Percentiles rank a stretch among this genome's conserved stretches.
Conservation (phyloP, 2,329 filamentous ascomycete species). For the Chaetomium sp. region DNA sequence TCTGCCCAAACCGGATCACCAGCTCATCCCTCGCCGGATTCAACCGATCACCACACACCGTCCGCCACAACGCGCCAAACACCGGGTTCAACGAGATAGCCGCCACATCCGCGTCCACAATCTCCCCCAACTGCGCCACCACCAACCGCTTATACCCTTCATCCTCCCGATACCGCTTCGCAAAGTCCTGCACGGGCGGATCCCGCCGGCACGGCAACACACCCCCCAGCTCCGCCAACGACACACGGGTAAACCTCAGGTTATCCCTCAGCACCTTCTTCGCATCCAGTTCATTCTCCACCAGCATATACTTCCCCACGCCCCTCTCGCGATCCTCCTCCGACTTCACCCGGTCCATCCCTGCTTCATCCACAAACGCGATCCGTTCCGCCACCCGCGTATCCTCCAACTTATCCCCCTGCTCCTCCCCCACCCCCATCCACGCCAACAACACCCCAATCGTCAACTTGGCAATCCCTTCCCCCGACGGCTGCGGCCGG, state of each 20-base stretch:
- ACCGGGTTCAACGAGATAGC: slow-evolving; percentile 43
- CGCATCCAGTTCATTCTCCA: neutral
- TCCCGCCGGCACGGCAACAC: slow-evolving; percentile 22
- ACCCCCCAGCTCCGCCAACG: slow-evolving; percentile 22
- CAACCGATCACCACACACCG: slow-evolving; percentile 40
- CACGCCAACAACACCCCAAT: slow-evolving; percentile 37
- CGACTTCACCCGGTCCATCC: slow-evolving; percentile 15
- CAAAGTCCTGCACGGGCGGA: slow-evolving; percentile 30
- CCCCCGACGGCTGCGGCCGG: slow-evolving; percentile 9
- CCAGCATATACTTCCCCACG: slow-evolving; percentile 11
- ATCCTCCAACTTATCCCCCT: slow-evolving; percentile 11
- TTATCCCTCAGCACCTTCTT: slow-evolving; percentile 7
- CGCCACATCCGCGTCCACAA: slow-evolving; percentile 39
- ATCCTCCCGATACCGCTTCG: slow-evolving; percentile 36
- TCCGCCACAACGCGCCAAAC: slow-evolving; percentile 44
- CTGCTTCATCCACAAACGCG: slow-evolving; percentile 12
- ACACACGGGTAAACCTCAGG: slow-evolving; percentile 6
- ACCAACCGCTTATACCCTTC: slow-evolving; percentile 34
- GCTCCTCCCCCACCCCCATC: slow-evolving; percentile 34
- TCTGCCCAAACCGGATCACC: slow-evolving; percentile 35
- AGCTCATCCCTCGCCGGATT: slow-evolving; percentile 36
- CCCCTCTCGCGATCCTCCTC: slow-evolving; percentile 13
- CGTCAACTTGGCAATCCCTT: slow-evolving; percentile 36
- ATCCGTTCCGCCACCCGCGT: slow-evolving; percentile 9
- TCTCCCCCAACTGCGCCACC: slow-evolving; percentile 33